Base-by-base conservation (phyloP, 345 rosid genomes). In the Eucalyptus marginata region DNA sequence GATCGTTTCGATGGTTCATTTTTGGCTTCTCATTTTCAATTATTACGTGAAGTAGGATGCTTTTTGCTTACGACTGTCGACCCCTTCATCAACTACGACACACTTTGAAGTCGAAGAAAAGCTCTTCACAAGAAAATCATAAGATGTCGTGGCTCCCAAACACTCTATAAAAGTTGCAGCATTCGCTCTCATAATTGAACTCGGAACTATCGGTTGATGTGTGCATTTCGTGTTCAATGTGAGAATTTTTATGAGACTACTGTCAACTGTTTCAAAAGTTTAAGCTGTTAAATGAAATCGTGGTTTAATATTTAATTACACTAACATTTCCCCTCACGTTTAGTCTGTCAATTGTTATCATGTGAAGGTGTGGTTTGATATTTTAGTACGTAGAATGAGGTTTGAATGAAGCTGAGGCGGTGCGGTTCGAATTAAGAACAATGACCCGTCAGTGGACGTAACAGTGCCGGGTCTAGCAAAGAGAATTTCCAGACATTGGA, bases 201-300 rank as follows among this genome's bases (percentile, higher is more conserved):
- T 71, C 1, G 4, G 47, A 71, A 71, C 83, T 10, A 36, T 5
- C 2, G 1, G 5, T 8, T 13, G 15, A 71, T 1, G 27, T 10
- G 14, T 3, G 22, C 11, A 24, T 36, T 56, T 24, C 0, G 2
- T 40, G 0, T 0, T 8, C 1, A 18, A 2, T 8, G 10, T 7
- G 1, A 20, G 58, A 52, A 52, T 52, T 52, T 7, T 52, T 52
- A 0, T 52, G 10, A 1, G 2, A 8, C 0, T 0, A 0, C 25
- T 0, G 0, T 20, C 0, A 18, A 52, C 0, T 52, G 0, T 20
- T 20, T 0, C 0, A 20, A 52, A 52, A 52, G 5, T 52, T 52
- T 52, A 0, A 18, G 1, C 0, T 7, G 5, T 52, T 52, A 20
- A 1, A 52, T 52, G 9, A 52, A 52, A 0, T 0, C 0, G 4